A percentile compares a stretch with the other conserved stretches of the same genome.
phyloP scores from a whole-genome alignment of 1,284 basidiomycete species.

The Coniferiporia weirii region DNA sequence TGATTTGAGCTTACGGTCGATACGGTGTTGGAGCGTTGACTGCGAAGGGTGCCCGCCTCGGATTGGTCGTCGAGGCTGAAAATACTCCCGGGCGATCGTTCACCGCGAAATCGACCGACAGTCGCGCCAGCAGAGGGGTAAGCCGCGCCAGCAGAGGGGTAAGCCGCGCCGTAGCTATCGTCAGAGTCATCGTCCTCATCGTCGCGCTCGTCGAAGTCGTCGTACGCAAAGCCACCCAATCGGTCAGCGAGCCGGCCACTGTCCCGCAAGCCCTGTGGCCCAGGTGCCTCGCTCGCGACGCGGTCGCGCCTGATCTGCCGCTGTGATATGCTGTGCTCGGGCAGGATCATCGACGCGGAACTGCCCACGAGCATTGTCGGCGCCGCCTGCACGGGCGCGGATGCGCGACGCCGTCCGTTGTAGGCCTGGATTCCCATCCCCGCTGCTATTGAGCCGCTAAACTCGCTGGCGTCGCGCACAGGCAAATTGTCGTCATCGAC shows the following conservation, averaged over 20 bases:
- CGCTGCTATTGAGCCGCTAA: neutral
- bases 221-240: neutral
- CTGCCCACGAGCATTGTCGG: constrained; percentile 10
- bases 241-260: neutral
- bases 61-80: neutral
- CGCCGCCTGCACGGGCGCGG: constrained; percentile 14
- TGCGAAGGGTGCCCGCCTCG: neutral
- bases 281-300: neutral
- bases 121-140: constrained; percentile 7
- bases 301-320: constrained; percentile 9
- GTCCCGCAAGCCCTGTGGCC: neutral
- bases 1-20: neutral
- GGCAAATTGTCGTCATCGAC: neutral
- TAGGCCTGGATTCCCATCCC: neutral
- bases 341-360: constrained; percentile 3
- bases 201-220: neutral
- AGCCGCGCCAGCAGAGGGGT: constrained; percentile 6
- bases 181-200: constrained; percentile 4
- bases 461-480: neutral
- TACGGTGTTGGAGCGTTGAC: neutral
- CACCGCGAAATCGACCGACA: neutral
- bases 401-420: constrained; percentile 1
- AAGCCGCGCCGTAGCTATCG: neutral
- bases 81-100: neutral
- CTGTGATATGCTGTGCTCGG: constrained; percentile 15